These are phyloP conservation scores for Carex kokanica DNA, from an alignment of 176 grass and related monocot genomes.

Conservation along the genomic window DNA sequence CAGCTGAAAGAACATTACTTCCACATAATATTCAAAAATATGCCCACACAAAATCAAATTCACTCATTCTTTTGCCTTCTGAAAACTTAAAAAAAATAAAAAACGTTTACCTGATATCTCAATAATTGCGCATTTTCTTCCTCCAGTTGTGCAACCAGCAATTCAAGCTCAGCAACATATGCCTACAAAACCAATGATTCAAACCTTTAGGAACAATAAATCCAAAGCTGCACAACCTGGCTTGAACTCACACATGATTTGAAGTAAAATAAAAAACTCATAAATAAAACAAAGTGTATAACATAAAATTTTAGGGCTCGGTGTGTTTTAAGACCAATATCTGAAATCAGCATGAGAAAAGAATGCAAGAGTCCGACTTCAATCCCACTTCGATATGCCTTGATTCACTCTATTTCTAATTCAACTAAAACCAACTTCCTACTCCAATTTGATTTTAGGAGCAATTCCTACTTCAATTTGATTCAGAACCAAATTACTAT, in stretches of 20 bases:
- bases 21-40: neutral
- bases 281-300: neutral
- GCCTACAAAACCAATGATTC: slow-evolving; percentile 39
- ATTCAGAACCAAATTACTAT: neutral
- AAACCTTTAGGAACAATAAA: neutral
- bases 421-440: neutral
- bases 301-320: neutral
- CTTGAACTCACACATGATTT: neutral
- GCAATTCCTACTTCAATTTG: slow-evolving; percentile 7
- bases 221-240: neutral
- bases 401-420: neutral
- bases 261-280: neutral
- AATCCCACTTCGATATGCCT: neutral
- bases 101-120: slow-evolving; percentile 57
- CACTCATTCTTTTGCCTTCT: neutral
- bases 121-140: slow-evolving; percentile 64
- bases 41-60: neutral
- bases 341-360: neutral
- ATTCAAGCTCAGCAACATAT: slow-evolving; percentile 88
- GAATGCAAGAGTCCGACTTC: neutral
- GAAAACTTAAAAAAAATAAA: slow-evolving; percentile 6
- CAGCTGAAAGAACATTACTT: neutral
- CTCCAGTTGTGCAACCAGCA: slow-evolving; percentile 64
- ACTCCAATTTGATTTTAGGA: neutral
- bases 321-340: neutral